Evolutionary conservation across 257 asterid species (phyloP), one percentile per base, ranked within the genome.

Genomic region (Solanum habrochaites): DNA sequence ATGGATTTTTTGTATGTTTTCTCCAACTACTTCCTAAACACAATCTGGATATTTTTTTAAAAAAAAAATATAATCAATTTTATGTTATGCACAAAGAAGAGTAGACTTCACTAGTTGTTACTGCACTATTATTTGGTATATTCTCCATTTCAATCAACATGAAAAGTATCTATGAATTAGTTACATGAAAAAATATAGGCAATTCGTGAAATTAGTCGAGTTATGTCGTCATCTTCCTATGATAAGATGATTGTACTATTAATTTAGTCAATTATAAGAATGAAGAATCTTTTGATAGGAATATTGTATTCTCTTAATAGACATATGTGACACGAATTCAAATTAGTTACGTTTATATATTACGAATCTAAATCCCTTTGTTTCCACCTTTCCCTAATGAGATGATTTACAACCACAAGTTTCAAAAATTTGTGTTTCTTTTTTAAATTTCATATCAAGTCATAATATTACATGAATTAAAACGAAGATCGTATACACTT

Each of bases 1-100:
- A 29, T 29, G 20, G 40, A 49, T 47, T 11, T 80, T 80, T 80
- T 49, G 45, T 18, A 80, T 5, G 43, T 49, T 80, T 81, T 49
- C 85, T 29, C 69, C 43, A 81, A 81, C 69, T 5, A 81, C 69
- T 81, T 80, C 85, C 37, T 47, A 49, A 49, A 18, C 85, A 81
- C 69, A 81, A 47, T 47, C 85, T 81, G 49, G 69, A 29, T 80
- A 49, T 16, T 4, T 43, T 18, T 3, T 32, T 3, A 3, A 1
- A 1, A 18, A 80, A 16, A 15, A 5, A 5, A 8, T 7, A 27
- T 1, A 43, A 27, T 45, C 20, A 49, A 20, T 80, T 80, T 80
- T 18, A 78, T 49, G 69, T 60, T 60, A 80, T 29, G 85, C 42
- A 29, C 43, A 27, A 15, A 45, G 62, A 43, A 78, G 66, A 45